Percentiles rank a stretch among this genome's conserved stretches.
Evolutionary conservation across 2,329 filamentous ascomycete species (phyloP).

Genomic region (Penicillium sp.): DNA sequence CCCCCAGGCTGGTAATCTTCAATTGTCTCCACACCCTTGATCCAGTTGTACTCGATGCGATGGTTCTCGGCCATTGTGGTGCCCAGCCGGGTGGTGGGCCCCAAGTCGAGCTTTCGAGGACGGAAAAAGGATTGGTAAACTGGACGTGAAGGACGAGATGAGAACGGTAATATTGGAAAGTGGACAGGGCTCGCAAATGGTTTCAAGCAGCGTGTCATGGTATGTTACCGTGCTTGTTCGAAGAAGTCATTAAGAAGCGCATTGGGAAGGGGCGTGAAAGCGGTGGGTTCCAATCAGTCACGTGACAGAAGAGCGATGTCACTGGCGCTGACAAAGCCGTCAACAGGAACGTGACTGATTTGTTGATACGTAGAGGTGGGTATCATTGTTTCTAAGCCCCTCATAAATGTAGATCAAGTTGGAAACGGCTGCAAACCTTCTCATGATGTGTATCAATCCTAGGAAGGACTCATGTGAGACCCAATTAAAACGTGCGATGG

Average conservation of each 20-base stretch:
- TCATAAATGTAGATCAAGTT: too few species aligned
- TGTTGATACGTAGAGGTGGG: too few species aligned
- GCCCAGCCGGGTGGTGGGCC: not conserved
- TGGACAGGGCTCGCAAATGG: not conserved
- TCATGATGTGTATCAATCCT: too few species aligned
- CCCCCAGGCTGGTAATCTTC: too few species aligned
- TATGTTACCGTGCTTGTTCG: not conserved
- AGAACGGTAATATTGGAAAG: not conserved
- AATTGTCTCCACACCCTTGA: conserved; percentile 27
- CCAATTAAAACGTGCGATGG: too few species aligned
- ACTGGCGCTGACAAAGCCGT: too few species aligned
- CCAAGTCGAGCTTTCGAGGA: not conserved
- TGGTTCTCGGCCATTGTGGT: conserved; percentile 6
- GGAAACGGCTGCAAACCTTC: too few species aligned
- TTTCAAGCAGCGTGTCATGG: not conserved
- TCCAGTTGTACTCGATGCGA: conserved; percentile 30
- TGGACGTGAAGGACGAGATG: not conserved
- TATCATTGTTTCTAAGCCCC: too few species aligned
- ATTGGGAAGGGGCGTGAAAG: not conserved
- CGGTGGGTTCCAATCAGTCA: not conserved
- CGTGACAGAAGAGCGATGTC: too few species aligned
- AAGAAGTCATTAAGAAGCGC: not conserved
- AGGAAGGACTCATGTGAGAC: too few species aligned
- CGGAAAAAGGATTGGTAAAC: not conserved
- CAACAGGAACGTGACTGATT: too few species aligned